Percentiles rank a stretch among this genome's conserved stretches.
Conservation (phyloP, 192 early-diverging fungal genomes). For the Coemansia sp. region DNA sequence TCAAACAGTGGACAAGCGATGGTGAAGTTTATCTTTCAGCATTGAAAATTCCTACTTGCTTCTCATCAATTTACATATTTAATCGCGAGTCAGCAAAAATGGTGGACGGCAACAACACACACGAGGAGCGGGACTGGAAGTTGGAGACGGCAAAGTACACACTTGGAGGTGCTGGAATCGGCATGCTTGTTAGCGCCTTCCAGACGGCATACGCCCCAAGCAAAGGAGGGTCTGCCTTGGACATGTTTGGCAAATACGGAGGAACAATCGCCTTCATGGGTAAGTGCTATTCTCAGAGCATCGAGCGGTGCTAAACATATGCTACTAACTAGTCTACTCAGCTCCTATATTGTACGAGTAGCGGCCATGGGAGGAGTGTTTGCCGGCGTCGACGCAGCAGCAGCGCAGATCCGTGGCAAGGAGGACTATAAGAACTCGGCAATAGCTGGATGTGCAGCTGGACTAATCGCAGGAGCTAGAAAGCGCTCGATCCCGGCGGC, state of each 20-base stretch:
- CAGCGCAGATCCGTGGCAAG: conserved; percentile 63
- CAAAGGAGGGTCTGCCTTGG: conserved; percentile 51
- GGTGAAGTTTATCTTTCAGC: neutral
- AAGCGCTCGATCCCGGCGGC: conserved; percentile 66
- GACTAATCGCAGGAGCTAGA: conserved; percentile 68
- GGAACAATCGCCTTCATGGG: conserved; percentile 72
- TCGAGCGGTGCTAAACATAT: neutral
- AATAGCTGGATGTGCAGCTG: conserved; percentile 74
- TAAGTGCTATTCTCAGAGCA: conserved; percentile 41
- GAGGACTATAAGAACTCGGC: conserved; percentile 75
- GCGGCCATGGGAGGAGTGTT: conserved; percentile 82
- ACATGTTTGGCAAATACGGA: conserved; percentile 66
- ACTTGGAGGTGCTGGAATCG: conserved; percentile 63
- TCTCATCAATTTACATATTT: conserved; percentile 4
- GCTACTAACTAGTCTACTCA: neutral
- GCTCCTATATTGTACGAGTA: conserved; percentile 29
- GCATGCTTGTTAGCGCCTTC: conserved; percentile 70
- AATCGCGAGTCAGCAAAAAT: neutral
- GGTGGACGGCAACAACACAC: conserved; percentile 13
- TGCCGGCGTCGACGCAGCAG: conserved; percentile 67
- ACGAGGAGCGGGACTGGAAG: conserved; percentile 49
- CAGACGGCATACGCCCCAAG: conserved; percentile 64
- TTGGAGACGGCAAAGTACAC: conserved; percentile 51
- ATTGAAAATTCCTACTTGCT: neutral
- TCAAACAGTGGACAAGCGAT: neutral